Base-by-base conservation (phyloP, 345 rosid species). In the Salix purpurea region DNA sequence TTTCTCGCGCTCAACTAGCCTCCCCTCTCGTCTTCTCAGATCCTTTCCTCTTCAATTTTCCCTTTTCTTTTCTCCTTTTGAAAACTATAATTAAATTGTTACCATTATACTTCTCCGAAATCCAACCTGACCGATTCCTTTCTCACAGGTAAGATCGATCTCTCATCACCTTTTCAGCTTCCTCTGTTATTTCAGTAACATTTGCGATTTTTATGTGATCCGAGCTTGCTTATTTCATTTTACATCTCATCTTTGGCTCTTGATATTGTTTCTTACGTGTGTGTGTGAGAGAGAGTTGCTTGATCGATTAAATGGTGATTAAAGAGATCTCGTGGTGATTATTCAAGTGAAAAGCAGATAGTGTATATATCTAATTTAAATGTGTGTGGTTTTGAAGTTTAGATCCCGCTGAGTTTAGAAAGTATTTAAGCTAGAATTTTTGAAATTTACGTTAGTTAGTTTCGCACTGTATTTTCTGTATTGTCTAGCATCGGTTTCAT, bases 1-100 rank as follows among this genome's bases (percentile, higher is more conserved):
- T 76, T 89, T 79, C 88, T 80, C 84, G 87, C 90, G 90, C 85
- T 83, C 84, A 88, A 86, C 74, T 86, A 88, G 86, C 85, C 77
- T 72, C 73, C 86, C 78, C 82, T 80, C 65, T 84, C 84, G 83
- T 84, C 84, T 80, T 83, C 87, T 77, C 87, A 89, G 81, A 87
- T 86, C 83, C 66, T 72, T 82, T 73, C 71, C 32, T 71, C 67
- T 74, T 64, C 61, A 72, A 62, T 44, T 48, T 21, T 50, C 15
- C 11, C 7, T 5, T 56, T 30, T 34, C 21, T 67, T 56, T 78
- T 71, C 40, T 46, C 54, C 34, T 18, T 46, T 46, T 54, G 6
- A 34, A 42, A 23, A 6, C 64, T n/a, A 26, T 44, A 44, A 44
- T 13, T 4, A 44, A 44, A 44, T 13, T 13, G 13, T 11, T 44